phyloP scores from a whole-genome alignment of 805 yeast genomes.

The Wickerhamomyces canadensis region DNA sequence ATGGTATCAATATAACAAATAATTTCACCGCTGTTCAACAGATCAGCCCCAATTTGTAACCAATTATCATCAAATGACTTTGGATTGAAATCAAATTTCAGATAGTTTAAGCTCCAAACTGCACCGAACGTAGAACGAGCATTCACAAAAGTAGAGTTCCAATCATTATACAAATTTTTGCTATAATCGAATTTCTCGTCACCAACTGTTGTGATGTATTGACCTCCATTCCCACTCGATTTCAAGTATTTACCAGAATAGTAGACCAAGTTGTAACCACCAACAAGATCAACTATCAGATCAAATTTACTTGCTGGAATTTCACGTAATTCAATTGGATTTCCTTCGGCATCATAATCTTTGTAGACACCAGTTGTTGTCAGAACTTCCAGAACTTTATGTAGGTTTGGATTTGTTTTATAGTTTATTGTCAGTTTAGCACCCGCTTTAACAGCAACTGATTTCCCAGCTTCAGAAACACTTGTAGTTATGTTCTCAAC shows the following conservation, averaged over 20 bases:
- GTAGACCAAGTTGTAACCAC: slow-evolving; percentile 47
- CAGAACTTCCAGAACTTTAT: slow-evolving; percentile 14
- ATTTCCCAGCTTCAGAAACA: slow-evolving; percentile 49
- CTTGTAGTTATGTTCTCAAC: slow-evolving; percentile 49
- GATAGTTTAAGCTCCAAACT: slow-evolving; percentile 32
- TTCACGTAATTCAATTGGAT: slow-evolving; percentile 18
- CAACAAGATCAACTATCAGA: slow-evolving; percentile 63
- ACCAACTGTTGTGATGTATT: slow-evolving; percentile 59
- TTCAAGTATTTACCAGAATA: slow-evolving; percentile 39
- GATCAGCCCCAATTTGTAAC: slow-evolving; percentile 36
- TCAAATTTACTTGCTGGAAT: slow-evolving; percentile 40
- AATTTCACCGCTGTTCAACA: slow-evolving; percentile 42
- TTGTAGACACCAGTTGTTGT: slow-evolving; percentile 28
- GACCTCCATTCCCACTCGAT: slow-evolving; percentile 37
- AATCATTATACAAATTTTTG: slow-evolving; percentile 29
- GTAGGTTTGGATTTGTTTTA: slow-evolving; percentile 21
- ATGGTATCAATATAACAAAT: slow-evolving; percentile 49
- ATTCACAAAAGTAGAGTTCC: slow-evolving; percentile 30
- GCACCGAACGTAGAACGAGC: slow-evolving; percentile 31
- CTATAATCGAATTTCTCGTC: slow-evolving; percentile 42
- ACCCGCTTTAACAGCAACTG: slow-evolving; percentile 40
- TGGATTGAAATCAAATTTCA: slow-evolving; percentile 30
- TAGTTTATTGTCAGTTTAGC: slow-evolving; percentile 52
- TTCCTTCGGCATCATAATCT: slow-evolving; percentile 24
- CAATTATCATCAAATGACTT: slow-evolving; percentile 32